Evolutionary conservation across 108 stramenopile species (phyloP), one percentile per base, ranked within the genome.

Genomic region (Aurantiochytrium sp.): DNA sequence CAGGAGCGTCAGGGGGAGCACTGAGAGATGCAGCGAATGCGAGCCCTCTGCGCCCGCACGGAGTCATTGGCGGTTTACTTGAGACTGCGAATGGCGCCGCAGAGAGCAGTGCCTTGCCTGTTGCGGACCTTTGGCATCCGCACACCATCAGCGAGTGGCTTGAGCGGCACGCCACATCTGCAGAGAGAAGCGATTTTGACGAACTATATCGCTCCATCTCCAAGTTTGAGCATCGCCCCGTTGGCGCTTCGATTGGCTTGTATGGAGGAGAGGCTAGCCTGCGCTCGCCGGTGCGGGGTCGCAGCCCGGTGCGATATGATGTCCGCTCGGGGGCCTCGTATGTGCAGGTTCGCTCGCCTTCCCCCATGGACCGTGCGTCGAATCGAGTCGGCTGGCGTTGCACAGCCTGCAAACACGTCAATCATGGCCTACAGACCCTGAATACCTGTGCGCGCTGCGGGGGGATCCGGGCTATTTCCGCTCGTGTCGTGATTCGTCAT

Each of bases 121-220:
- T 5, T 8, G 73, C 25, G 73, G 73, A 83, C 49, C 73, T 83
- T 5, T 83, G 73, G 73, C 73, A 83, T 51, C 73, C 73, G 5
- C 44, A 51, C 49, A 83, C 73, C 18, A 83, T 83, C 25, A 83
- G 49, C 73, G 73, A 83, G 21, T 83, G 73, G 73, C 73, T 83
- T 21, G 73, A 83, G 5, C 44, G 21, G 49, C 49, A 51, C 25
- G 73, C 73, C 44, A 83, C 73, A 10, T 8, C 73, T 51, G 73
- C 73, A 5, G 73, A 83, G 49, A 23, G 73, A 51, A 8, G 73
- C 21, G 73, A 83, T 21, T 83, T 83, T 83, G 73, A 83, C 73
- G 73, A 83, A 43, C 44, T 83, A 16, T 83, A 83, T 43, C 5
- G 49, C 10, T 83, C 73, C 5, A 51, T 83, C 60, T 64, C 60